Conservation (phyloP, 148 eudicot genomes). For the Chenopodium quinoa region DNA sequence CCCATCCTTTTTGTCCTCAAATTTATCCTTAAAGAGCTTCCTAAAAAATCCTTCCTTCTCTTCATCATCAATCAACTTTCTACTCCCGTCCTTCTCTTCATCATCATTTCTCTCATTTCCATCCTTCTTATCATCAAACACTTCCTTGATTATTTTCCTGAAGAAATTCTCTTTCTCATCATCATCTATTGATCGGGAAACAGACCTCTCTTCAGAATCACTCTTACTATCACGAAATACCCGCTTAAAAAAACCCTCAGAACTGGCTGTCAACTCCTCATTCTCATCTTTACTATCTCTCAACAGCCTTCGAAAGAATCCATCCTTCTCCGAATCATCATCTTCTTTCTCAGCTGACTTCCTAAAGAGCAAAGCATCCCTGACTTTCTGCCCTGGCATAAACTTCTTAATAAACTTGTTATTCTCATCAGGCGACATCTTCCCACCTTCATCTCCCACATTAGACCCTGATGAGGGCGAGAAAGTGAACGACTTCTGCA, state of each 20-base stretch:
- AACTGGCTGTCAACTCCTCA: slow-evolving; percentile 64
- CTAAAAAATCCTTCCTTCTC: slow-evolving; percentile 57
- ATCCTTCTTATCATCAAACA: slow-evolving; percentile 44
- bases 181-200: slow-evolving; percentile 54
- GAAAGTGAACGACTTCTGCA: slow-evolving; percentile 51
- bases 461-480: slow-evolving; percentile 53
- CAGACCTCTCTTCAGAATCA: slow-evolving; percentile 61
- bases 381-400: slow-evolving; percentile 72
- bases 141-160: slow-evolving; percentile 41
- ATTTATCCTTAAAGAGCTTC: slow-evolving; percentile 79
- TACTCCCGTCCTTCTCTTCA: slow-evolving; percentile 26
- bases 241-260: slow-evolving; percentile 91
- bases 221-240: slow-evolving; percentile 86
- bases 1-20: slow-evolving; percentile 75
- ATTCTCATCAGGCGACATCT: slow-evolving; percentile 71
- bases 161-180: slow-evolving; percentile 66
- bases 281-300: slow-evolving; percentile 81
- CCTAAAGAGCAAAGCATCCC: slow-evolving; percentile 76
- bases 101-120: slow-evolving; percentile 33
- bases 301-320: slow-evolving; percentile 74
- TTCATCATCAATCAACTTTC: slow-evolving; percentile 41
- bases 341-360: slow-evolving; percentile 81
- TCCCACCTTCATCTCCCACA: slow-evolving; percentile 59
- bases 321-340: slow-evolving; percentile 85
- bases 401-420: slow-evolving; percentile 73